A percentile compares a stretch with the other conserved stretches of the same genome.
Conservation (phyloP, 768 basidiomycete genomes). For the Psilocybe subaeruginosa region DNA sequence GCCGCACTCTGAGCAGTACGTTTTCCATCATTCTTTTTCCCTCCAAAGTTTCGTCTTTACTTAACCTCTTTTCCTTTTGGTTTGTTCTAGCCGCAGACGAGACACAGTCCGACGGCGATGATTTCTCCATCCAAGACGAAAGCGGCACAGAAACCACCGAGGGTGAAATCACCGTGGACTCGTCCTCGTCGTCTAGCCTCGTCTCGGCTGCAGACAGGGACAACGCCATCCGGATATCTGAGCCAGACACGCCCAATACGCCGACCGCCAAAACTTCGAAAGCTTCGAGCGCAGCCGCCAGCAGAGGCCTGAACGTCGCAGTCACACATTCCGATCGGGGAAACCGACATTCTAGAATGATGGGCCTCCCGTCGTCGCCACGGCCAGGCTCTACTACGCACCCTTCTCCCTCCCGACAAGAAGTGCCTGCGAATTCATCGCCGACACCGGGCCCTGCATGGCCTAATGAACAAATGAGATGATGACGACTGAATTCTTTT, state of each 20-base stretch:
- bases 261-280: constrained; percentile 45
- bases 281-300: constrained; percentile 66
- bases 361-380: constrained; percentile 64
- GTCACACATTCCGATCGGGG: constrained; percentile 52
- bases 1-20: constrained; percentile 69
- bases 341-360: constrained; percentile 65
- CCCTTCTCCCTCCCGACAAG: constrained; percentile 40
- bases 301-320: constrained; percentile 70
- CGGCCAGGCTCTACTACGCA: constrained; percentile 34
- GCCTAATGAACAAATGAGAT: constrained; percentile 23
- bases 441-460: constrained; percentile 12
- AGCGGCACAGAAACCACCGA: constrained; percentile 77
- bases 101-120: constrained; percentile 70
- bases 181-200: constrained; percentile 47
- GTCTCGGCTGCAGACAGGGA: constrained; percentile 29
- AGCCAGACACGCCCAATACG: constrained; percentile 48
- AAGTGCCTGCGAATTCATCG: constrained; percentile 26
- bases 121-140: constrained; percentile 67
- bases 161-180: constrained; percentile 52
- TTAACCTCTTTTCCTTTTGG: constrained; percentile 18
- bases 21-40: constrained; percentile 19
- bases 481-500: neutral
- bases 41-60: constrained; percentile 10
- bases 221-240: constrained; percentile 33
- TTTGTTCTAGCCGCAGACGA: constrained; percentile 56